These are phyloP conservation scores for Sanguinoderma infundibulare DNA, from an alignment of 1,284 basidiomycete genomes.

Conservation along the genomic window DNA sequence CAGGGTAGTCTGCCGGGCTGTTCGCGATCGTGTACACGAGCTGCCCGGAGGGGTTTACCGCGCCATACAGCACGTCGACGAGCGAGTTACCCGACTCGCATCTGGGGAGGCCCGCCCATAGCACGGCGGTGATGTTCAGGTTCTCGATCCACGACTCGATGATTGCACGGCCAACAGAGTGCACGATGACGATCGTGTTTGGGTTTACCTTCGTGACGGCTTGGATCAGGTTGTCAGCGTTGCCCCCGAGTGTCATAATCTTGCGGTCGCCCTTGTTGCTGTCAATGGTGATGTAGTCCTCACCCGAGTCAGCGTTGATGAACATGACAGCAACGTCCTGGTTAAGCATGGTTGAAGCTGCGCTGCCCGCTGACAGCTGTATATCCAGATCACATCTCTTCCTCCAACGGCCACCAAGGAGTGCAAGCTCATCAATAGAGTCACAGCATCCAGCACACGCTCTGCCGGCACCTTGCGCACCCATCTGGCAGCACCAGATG, in stretches of 20 bases:
- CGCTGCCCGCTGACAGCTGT: too few species aligned
- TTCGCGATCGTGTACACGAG: slow-evolving; percentile 38
- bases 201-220: slow-evolving; percentile 45
- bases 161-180: slow-evolving; percentile 77
- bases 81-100: slow-evolving; percentile 81
- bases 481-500: too few species aligned
- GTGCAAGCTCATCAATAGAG: too few species aligned
- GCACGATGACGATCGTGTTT: slow-evolving; percentile 81
- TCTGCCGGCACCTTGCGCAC: too few species aligned
- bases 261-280: slow-evolving; percentile 69
- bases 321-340: slow-evolving; percentile 76
- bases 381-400: too few species aligned
- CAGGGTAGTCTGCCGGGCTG: too few species aligned
- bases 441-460: too few species aligned
- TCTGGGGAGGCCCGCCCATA: slow-evolving; percentile 75
- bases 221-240: background rate
- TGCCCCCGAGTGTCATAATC: slow-evolving; percentile 64
- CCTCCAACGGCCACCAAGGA: too few species aligned
- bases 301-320: slow-evolving; percentile 76
- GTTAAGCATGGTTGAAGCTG: slow-evolving; percentile 51
- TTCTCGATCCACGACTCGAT: too few species aligned
- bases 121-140: slow-evolving; percentile 72
- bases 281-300: background rate
- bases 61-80: too few species aligned
- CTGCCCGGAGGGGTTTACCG: slow-evolving; percentile 75